Evolutionary conservation across 371 early-diverging fungal species (phyloP), one percentile per base, ranked within the genome.

Genomic region (Rhizopus sp.): DNA sequence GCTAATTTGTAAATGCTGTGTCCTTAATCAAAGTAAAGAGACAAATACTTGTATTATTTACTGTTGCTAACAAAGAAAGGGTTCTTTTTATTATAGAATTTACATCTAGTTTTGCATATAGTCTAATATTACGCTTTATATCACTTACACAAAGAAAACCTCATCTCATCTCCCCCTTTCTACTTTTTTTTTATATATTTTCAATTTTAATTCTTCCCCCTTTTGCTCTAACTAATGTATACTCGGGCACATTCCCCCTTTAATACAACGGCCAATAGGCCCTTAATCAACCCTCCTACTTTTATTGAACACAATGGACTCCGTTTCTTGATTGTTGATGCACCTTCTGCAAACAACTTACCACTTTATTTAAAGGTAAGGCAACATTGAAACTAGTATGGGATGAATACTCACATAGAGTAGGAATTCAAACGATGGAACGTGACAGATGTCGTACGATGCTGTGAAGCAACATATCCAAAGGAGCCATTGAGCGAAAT

Each of bases 391-490:
- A 29, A 15, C 13, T 16, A 35, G 29, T 34, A 53, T 53, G 13
- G 15, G 6, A 29, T 13, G 29, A 48, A 33, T 32, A 53, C 9
- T 41, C 32, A 16, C 40, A 41, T 41, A 23, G 48, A 3, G n/a
- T 41, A 66, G 66, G 62, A 66, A 62, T 77, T 77, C 46, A 68
- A 73, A 51, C 68, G 82, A 48, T 83, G 89, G 65, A 76, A 85
- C 58, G 94, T 93, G 30, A 89, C 89, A 6, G 94, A 94, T 55
- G 91, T 95, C 9, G 94, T 94, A 7, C 83, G 94, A 35, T 93
- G 92, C 16, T 94, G 96, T 75, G 93, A 96, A 64, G 93, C 95
- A 15, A 94, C 95, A 7, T 97, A 97, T 66, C 74, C 86, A 30
- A 79, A 77, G 44, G 85, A 80, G 23, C 80, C 80, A 4, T 69